Evolutionary conservation across 768 basidiomycete genomes (phyloP), one percentile per base, ranked within the genome.

Genomic region (Paxillus involutus): DNA sequence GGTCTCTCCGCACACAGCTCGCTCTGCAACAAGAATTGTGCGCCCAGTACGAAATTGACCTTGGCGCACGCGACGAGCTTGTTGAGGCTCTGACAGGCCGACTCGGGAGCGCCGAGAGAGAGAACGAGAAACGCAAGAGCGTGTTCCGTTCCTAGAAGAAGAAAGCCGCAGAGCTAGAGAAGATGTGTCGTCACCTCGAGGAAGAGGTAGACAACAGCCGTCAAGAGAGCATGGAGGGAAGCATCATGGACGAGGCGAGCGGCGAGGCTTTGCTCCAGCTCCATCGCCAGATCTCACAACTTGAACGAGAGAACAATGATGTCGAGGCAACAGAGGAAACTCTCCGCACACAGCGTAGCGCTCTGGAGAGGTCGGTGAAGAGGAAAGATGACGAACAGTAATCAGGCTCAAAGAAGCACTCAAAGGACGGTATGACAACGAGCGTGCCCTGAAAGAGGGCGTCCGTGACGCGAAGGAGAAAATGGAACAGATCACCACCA

Each of bases 161-260:
- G 74, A 89, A 88, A 59, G 85, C 91, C 21, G 21, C 21, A 21
- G 21, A 21, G 58, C 72, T 93, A 44, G 89, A 92, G 71, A 79
- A 75, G 57, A 75, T 81, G 55, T 85, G 85, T 49, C 78, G 83
- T 14, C 72, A 76, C 52, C 75, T 88, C 30, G 89, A 96, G 74
- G 93, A 95, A 65, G 89, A 95, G 65, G 89, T 95, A 26, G 95
- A 98, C 56, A 77, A 82, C 7, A 88, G 88, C 41, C 78, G 93
- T 40, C 85, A 89, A 60, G 90, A 91, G 63, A 90, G 86, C 62
- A 74, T 92, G 69, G 88, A 89, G 55, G 75, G 85, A 17, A 89
- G 91, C 57, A 72, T 94, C 39, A 94, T 96, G 78, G 89, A 90
- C 62, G 87, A 86, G 59, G 87, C 89, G 2, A 89, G 88, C 54